phyloP scores from a whole-genome alignment of 2,329 filamentous ascomycete species.

The Calycina herbarum region DNA sequence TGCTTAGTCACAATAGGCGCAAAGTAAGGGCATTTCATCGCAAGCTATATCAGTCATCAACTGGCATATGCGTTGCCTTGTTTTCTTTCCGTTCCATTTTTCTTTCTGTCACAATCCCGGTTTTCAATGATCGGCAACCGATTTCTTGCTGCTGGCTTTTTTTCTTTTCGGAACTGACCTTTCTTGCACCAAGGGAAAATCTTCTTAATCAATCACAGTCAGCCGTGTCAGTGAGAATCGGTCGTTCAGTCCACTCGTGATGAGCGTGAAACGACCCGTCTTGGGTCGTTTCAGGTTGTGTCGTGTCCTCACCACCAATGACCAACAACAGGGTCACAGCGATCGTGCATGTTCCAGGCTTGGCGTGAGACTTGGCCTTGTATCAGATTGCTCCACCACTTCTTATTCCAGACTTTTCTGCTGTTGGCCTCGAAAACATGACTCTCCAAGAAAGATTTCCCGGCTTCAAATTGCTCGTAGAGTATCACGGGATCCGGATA shows the following conservation, averaged over 20 bases:
- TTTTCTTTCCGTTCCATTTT: background rate
- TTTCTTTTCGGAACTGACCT: background rate
- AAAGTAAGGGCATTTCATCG: background rate
- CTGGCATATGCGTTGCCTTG: background rate
- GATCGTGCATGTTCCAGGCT: background rate
- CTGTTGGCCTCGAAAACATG: background rate
- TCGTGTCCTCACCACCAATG: background rate
- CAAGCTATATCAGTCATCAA: background rate
- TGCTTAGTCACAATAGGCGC: background rate
- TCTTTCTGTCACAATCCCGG: background rate
- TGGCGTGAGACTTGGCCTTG: conserved; percentile 7
- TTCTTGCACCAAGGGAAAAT: background rate
- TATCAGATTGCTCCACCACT: background rate
- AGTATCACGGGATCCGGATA: background rate
- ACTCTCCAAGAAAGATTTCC: too few relatives aligned
- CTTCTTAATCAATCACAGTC: background rate
- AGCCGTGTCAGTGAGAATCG: background rate
- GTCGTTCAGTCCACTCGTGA: background rate
- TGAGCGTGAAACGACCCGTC: background rate
- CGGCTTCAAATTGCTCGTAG: too few relatives aligned
- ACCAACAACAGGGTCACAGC: conserved; percentile 1
- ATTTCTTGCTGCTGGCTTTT: background rate
- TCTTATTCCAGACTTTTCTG: background rate
- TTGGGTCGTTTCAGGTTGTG: background rate
- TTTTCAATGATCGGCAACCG: background rate